A percentile compares a stretch with the other conserved stretches of the same genome.
Conservation (phyloP, 331 rosid genomes). For the Quercus lobata region DNA sequence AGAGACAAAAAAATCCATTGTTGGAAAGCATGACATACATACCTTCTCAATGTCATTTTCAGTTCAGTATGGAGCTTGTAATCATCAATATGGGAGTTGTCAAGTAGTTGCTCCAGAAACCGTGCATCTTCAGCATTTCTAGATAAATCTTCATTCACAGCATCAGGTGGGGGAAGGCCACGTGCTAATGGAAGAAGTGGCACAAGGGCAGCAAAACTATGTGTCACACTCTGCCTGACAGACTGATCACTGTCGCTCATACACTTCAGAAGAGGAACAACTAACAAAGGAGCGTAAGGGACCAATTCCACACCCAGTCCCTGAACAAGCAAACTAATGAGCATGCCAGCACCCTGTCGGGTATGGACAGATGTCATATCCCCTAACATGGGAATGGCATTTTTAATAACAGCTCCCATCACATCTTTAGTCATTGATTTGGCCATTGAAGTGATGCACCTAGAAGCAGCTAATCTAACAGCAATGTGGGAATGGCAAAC, state of each 20-base stretch:
- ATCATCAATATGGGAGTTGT: constrained; percentile 93
- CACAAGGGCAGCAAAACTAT: constrained; percentile 98
- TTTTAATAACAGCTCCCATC: constrained; percentile 83
- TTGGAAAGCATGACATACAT: constrained; percentile 7
- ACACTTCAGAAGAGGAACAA: constrained; percentile 94
- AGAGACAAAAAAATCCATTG: not conserved
- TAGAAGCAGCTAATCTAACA: constrained; percentile 92
- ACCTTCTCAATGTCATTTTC: constrained; percentile 93
- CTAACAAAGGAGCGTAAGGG: constrained; percentile 88
- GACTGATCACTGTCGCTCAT: constrained; percentile 97
- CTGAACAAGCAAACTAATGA: constrained; percentile 93
- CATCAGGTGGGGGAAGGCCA: constrained; percentile 89
- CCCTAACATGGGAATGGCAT: constrained; percentile 87
- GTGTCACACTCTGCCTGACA: constrained; percentile 97
- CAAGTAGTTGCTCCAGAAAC: constrained; percentile 95
- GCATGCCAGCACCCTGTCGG: constrained; percentile 98
- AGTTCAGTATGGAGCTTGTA: constrained; percentile 72
- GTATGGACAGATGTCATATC: constrained; percentile 80
- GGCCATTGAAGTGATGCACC: constrained; percentile 98
- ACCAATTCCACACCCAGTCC: constrained; percentile 89
- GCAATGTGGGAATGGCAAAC: constrained; percentile 81
- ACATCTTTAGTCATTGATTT: constrained; percentile 73
- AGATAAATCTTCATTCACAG: constrained; percentile 58
- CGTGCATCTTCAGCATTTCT: constrained; percentile 73
- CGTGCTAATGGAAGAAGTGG: constrained; percentile 97